Evolutionary conservation across 176 grass and related monocot species (phyloP), one percentile per base, ranked within the genome.

Genomic region (Rhipidocladum racemiflorum): DNA sequence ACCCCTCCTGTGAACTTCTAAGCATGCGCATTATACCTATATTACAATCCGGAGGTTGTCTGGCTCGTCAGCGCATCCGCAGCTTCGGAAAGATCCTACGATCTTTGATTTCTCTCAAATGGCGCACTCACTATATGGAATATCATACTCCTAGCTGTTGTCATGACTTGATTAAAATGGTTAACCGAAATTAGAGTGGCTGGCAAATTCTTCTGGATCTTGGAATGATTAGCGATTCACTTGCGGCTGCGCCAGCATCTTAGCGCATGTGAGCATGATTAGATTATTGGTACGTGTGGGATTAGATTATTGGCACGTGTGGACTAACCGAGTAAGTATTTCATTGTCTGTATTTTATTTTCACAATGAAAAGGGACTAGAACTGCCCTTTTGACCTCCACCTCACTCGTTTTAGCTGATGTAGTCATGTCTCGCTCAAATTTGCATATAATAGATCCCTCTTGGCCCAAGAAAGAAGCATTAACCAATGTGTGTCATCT

Each of bases 161-260:
- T 40, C 57, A 46, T 66, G 55, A 8, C 75, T 18, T 29, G n/a
- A 18, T 72, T 82, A 81, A 30, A 54, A 5, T 35, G 15, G 32
- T 5, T 16, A 59, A 5, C 4, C 4, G 9, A 59, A 3, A 59
- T 12, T 12, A 9, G 21, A 56, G 55, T 56, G 43, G 88, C 83
- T 86, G 83, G 66, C 88, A 90, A 78, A 83, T 86, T 90, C 78
- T 73, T 86, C 49, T 82, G 83, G 78, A 86, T 89, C 72, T 81
- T 48, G 27, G 88, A 89, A 89, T 89, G 78, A 85, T 85, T 77
- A 89, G 78, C 72, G 38, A 69, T 80, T 75, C 81, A 34, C 32
- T 34, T 39, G 18, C 74, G 30, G 45, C 35, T 1, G 39, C 32
- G 36, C 30, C 45, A 27, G 57, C 70, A 87, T 67, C 61, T 75